phyloP scores from a whole-genome alignment of 2,329 filamentous ascomycete species.

The Fusarium xylarioides region DNA sequence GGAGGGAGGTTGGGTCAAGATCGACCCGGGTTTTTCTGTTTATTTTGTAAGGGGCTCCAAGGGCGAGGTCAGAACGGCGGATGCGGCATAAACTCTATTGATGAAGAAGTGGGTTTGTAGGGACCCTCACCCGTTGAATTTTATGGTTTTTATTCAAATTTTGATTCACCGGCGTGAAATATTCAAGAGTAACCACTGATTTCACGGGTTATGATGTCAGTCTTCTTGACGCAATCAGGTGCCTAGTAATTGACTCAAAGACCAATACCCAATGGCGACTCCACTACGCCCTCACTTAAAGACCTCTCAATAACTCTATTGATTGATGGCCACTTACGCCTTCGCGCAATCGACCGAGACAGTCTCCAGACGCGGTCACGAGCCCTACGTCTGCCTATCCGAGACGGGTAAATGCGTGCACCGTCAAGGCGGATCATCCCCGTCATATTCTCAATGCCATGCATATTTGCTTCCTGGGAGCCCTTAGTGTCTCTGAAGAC shows the following conservation, averaged over 20 bases:
- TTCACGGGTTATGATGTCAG: background rate
- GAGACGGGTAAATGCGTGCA: background rate
- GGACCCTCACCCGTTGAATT: rapidly evolving
- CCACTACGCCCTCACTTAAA: rapidly evolving
- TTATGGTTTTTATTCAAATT: rapidly evolving
- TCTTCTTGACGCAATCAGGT: background rate
- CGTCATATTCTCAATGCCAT: background rate
- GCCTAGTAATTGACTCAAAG: background rate
- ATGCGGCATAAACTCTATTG: background rate
- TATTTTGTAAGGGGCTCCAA: background rate
- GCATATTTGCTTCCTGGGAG: rapidly evolving
- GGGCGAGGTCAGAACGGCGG: background rate
- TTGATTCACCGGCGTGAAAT: rapidly evolving
- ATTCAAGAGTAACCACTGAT: background rate
- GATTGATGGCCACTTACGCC: background rate
- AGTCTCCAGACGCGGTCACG: no score
- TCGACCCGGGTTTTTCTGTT: background rate
- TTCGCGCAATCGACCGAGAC: rapidly evolving
- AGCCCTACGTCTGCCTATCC: background rate
- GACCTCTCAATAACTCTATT: background rate
- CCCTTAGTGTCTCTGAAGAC: rapidly evolving
- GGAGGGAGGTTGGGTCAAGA: background rate
- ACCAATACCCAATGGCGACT: background rate
- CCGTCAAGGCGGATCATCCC: background rate
- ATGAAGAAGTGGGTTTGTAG: rapidly evolving